phyloP scores from a whole-genome alignment of 176 grass and related monocot genomes.

The Raddia guianensis region DNA sequence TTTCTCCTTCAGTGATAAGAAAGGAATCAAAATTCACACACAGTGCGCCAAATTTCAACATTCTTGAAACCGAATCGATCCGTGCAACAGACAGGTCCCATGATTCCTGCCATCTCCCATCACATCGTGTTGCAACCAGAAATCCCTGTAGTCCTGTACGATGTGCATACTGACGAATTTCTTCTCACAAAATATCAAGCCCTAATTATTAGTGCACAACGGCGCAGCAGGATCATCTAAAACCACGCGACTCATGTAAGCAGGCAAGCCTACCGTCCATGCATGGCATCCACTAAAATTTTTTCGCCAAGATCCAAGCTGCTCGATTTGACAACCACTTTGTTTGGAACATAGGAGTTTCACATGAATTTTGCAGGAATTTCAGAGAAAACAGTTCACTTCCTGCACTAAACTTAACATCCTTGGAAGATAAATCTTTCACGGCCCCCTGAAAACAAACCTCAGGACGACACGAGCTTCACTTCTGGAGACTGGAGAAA shows the following conservation, averaged over 20 bases:
- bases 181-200: not conserved
- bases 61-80: slow-evolving; percentile 4
- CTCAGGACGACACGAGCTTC: slow-evolving; percentile 2
- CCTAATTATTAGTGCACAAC: not conserved
- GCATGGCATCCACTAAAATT: not conserved
- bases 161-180: not conserved
- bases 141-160: not conserved
- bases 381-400: no score
- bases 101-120: slow-evolving; percentile 3
- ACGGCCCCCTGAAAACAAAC: not conserved
- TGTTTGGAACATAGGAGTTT: no score
- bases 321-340: slow-evolving; percentile 15
- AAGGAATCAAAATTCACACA: not conserved
- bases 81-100: slow-evolving; percentile 13
- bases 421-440: not conserved
- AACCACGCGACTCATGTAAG: not conserved
- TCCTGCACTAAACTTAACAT: not conserved
- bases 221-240: not conserved
- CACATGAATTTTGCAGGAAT: no score
- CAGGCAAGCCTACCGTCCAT: not conserved
- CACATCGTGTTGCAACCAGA: slow-evolving; percentile 23
- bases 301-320: not conserved
- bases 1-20: not conserved
- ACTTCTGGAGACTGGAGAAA: not conserved
- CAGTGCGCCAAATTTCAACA: not conserved